Evolutionary conservation across 1,284 basidiomycete genomes (phyloP).

Genomic region (Sporisorium graminicola): DNA sequence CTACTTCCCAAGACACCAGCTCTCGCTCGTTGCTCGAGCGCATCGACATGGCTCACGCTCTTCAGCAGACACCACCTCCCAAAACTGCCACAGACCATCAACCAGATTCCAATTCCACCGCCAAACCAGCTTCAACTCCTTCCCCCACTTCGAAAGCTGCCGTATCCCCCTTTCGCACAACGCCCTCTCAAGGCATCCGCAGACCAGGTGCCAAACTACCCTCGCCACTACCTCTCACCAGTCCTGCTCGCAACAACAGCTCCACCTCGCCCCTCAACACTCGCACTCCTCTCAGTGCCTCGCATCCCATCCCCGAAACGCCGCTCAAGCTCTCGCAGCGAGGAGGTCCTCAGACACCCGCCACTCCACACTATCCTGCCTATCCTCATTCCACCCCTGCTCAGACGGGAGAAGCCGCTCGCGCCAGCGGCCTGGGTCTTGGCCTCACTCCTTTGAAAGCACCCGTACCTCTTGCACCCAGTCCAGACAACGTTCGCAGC

Average conservation of each 20-base stretch:
- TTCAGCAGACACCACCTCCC: constrained; percentile 34
- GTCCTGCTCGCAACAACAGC: constrained; percentile 41
- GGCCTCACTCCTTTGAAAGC: constrained; percentile 47
- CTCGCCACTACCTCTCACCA: constrained; percentile 46
- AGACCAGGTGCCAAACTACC: constrained; percentile 48
- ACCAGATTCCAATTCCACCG: neutral
- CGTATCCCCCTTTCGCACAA: constrained; percentile 33
- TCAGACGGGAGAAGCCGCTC: constrained; percentile 29
- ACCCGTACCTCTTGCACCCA: constrained; percentile 34
- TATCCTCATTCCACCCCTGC: constrained; percentile 19
- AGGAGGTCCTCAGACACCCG: constrained; percentile 46
- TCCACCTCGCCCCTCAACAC: constrained; percentile 37
- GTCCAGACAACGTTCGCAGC: constrained; percentile 29
- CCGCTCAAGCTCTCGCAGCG: constrained; percentile 57
- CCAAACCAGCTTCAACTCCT: constrained; percentile 11
- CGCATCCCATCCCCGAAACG: constrained; percentile 58
- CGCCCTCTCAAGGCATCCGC: constrained; percentile 41
- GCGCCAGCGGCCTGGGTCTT: constrained; percentile 46
- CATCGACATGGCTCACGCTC: constrained; percentile 33
- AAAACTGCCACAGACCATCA: constrained; percentile 9
- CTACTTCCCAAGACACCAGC: neutral
- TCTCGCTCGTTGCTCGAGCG: constrained; percentile 35
- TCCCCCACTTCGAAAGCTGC: constrained; percentile 16
- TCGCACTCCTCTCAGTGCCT: constrained; percentile 59
- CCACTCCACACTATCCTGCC: constrained; percentile 41